Evolutionary conservation across 148 eudicot genomes (phyloP).

Genomic region (Rhododendron henanense): DNA sequence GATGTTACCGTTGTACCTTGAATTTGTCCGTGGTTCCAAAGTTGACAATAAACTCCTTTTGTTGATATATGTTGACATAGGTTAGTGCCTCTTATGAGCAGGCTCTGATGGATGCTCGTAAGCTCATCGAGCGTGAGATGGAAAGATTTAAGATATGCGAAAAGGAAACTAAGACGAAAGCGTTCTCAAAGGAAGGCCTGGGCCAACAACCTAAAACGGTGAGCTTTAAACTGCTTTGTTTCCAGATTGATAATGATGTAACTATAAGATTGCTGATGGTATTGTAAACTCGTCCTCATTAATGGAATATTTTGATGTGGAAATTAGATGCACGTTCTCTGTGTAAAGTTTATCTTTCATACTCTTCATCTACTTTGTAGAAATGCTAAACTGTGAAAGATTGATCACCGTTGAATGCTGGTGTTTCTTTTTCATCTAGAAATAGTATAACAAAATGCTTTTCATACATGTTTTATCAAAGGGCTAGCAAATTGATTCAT

Average conservation of each 20-base stretch:
- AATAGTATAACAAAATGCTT: not conserved
- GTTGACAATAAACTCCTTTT: conserved; percentile 38
- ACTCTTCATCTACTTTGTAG: not conserved
- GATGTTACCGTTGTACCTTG: not conserved
- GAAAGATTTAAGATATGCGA: conserved; percentile 98
- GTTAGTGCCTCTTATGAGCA: conserved; percentile 99
- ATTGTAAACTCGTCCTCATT: not conserved
- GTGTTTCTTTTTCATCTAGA: not conserved
- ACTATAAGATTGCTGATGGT: not conserved
- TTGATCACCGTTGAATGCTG: not conserved
- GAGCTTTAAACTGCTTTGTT: conserved; percentile 20
- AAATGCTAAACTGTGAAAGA: not conserved
- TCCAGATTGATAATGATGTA: not conserved
- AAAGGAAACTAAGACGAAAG: conserved; percentile 98
- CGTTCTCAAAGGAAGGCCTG: conserved; percentile 98
- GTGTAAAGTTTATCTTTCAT: not conserved
- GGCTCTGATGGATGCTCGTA: conserved; percentile 97
- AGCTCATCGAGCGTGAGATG: conserved; percentile 97
- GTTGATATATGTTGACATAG: conserved; percentile 75
- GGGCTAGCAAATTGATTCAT: not conserved
- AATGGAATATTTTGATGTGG: not conserved
- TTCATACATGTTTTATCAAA: not conserved
- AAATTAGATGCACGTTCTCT: not conserved
- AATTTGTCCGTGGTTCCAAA: conserved; percentile 10
- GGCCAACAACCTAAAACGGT: conserved; percentile 99